A percentile compares a stretch with the other conserved stretches of the same genome.
Conservation (phyloP, 2,329 filamentous ascomycete genomes). For the Exserohilum rostratum region DNA sequence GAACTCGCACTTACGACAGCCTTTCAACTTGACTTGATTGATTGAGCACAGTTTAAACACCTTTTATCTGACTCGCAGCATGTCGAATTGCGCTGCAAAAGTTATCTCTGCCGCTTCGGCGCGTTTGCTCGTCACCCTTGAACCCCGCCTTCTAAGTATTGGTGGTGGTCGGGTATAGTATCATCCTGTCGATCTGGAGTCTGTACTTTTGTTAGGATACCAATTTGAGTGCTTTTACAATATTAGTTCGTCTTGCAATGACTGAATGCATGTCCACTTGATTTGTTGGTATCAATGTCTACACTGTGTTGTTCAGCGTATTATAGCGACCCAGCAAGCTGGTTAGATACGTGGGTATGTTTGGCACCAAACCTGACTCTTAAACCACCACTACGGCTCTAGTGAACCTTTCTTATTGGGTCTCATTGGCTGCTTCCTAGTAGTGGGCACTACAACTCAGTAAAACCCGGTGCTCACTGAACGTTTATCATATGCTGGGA, state of each 20-base stretch:
- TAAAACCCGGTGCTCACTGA: too few species aligned
- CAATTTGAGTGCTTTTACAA: slow-evolving; percentile 10
- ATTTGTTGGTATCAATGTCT: not conserved
- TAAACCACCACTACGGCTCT: too few species aligned
- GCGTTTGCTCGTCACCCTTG: slow-evolving; percentile 1
- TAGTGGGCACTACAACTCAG: too few species aligned
- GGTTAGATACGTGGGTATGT: too few species aligned
- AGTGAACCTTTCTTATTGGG: too few species aligned
- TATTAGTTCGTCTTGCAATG: not conserved
- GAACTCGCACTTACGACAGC: slow-evolving; percentile 21
- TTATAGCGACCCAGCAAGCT: too few species aligned
- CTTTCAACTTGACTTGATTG: slow-evolving; percentile 12
- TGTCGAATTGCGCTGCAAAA: slow-evolving; percentile 3
- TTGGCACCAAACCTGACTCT: not conserved
- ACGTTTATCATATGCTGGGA: too few species aligned
- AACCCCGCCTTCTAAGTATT: not conserved
- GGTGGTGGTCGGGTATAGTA: slow-evolving; percentile 1
- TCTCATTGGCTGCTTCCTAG: too few species aligned
- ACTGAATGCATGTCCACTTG: not conserved
- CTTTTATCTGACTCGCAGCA: slow-evolving; percentile 3
- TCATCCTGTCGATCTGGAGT: slow-evolving; percentile 1
- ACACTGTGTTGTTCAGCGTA: too few species aligned
- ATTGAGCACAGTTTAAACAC: slow-evolving; percentile 13
- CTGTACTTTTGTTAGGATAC: slow-evolving; percentile 13
- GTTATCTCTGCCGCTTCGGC: slow-evolving; percentile 7